Evolutionary conservation across 225 moss, liverwort and hornwort species (phyloP).

Genomic region (Physcomitrellopsis africana): DNA sequence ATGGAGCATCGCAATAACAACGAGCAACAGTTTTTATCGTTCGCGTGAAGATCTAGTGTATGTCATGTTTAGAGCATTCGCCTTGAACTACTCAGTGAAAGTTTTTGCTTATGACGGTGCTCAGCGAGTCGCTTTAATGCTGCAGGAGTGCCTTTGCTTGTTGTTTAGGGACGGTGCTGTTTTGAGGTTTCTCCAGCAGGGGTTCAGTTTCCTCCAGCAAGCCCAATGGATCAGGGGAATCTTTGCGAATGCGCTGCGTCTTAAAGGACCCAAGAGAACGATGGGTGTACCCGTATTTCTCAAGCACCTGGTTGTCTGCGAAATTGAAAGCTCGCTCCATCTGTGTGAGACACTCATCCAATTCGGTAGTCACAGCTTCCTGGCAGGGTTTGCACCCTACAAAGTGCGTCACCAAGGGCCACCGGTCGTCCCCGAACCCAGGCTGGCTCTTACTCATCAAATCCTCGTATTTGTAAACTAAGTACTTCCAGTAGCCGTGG

Average conservation of each 20-base stretch:
- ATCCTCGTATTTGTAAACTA: conserved; percentile 59
- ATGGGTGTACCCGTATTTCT: conserved; percentile 54
- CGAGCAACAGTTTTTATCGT: too few relatives aligned
- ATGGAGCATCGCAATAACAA: too few relatives aligned
- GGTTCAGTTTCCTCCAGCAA: background rate
- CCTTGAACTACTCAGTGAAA: too few relatives aligned
- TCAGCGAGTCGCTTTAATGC: background rate
- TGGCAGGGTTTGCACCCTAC: conserved; percentile 61
- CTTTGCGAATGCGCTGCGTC: conserved; percentile 36
- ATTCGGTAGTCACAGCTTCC: conserved; percentile 17
- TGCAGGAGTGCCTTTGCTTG: background rate
- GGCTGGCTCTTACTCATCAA: conserved; percentile 41
- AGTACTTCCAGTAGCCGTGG: conserved; percentile 49
- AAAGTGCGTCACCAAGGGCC: conserved; percentile 65
- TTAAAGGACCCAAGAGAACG: conserved; percentile 42
- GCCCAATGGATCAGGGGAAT: conserved; percentile 38
- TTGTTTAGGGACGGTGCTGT: background rate
- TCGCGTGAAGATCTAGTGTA: too few relatives aligned
- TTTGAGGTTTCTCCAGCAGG: background rate
- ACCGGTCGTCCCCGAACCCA: conserved; percentile 50
- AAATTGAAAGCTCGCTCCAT: conserved; percentile 72
- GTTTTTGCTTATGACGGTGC: too few relatives aligned
- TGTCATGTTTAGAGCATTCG: too few relatives aligned
- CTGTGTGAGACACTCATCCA: conserved; percentile 50
- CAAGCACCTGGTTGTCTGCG: conserved; percentile 67